Conservation (phyloP, 1,139 yeast species). For the Debaryomycetaceae sp. region DNA sequence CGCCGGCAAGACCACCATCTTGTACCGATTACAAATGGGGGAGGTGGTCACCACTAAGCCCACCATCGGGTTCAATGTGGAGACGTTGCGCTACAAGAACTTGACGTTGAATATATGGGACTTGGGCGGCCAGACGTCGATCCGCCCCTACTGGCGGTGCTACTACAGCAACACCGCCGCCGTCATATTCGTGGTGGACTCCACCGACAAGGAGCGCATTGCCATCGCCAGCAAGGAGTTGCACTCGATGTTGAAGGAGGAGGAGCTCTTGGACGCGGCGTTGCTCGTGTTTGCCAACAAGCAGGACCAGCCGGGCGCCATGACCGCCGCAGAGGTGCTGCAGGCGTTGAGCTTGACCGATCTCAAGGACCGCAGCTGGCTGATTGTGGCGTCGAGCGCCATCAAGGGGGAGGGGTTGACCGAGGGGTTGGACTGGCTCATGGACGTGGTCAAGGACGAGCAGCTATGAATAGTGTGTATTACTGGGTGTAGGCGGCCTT, state of each 20-base stretch:
- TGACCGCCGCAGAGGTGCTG: conserved; percentile 91
- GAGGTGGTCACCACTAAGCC: conserved; percentile 94
- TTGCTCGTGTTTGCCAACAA: conserved; percentile 93
- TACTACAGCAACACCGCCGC: conserved; percentile 96
- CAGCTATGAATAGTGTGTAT: conserved; percentile 46
- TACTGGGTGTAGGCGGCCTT: too few relatives aligned
- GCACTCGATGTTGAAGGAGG: conserved; percentile 88
- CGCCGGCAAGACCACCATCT: conserved; percentile 95
- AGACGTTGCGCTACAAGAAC: conserved; percentile 85
- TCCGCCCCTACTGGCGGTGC: conserved; percentile 97
- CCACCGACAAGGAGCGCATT: conserved; percentile 92
- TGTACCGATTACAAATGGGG: conserved; percentile 87
- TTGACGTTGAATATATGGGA: conserved; percentile 87
- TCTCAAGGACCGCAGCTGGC: conserved; percentile 95
- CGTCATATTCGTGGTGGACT: conserved; percentile 92
- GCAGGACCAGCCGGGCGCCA: conserved; percentile 95
- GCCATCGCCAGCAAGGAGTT: conserved; percentile 84
- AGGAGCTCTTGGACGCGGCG: conserved; percentile 86
- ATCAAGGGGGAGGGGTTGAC: conserved; percentile 93
- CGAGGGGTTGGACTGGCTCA: conserved; percentile 96
- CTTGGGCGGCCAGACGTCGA: conserved; percentile 95
- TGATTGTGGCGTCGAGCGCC: conserved; percentile 95
- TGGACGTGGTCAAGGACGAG: conserved; percentile 92
- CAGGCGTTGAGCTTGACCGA: conserved; percentile 82
- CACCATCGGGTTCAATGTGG: conserved; percentile 96